These are phyloP conservation scores for Aureobasidium leucospermi DNA, from an alignment of 2,329 filamentous ascomycete genomes.

Conservation along the genomic window DNA sequence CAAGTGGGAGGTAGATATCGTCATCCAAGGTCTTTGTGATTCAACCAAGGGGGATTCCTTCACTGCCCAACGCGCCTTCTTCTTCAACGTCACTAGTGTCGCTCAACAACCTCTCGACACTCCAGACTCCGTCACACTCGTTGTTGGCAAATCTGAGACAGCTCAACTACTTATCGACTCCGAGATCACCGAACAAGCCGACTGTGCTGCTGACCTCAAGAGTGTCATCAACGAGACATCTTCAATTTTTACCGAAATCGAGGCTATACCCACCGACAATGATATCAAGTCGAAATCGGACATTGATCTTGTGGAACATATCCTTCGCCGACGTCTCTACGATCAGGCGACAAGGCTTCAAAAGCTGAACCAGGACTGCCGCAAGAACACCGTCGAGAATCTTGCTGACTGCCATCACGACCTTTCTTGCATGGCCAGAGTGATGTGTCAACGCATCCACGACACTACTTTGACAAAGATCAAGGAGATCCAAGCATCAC, in stretches of 20 bases:
- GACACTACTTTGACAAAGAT: conserved; percentile 3
- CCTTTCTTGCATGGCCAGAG: conserved; percentile 7
- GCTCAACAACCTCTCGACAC: background rate
- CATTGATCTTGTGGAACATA: background rate
- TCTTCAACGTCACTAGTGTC: conserved; percentile 9
- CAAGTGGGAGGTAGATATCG: conserved; percentile 11
- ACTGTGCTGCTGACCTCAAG: background rate
- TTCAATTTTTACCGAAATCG: background rate
- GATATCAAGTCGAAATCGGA: background rate
- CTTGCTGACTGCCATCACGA: conserved; percentile 11
- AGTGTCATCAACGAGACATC: conserved; percentile 8
- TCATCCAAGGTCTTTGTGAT: conserved; percentile 8
- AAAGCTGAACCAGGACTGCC: conserved; percentile 4
- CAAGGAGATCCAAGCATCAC: conserved; percentile 2
- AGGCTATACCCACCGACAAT: conserved; percentile 1
- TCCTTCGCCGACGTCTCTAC: background rate
- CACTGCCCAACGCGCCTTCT: background rate
- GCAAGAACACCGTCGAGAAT: background rate
- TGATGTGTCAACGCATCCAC: conserved; percentile 10
- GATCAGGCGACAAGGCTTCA: conserved; percentile 5
- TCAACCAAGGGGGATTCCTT: background rate
- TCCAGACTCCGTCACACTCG: background rate
- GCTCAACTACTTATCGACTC: conserved; percentile 3
- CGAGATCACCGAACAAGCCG: background rate
- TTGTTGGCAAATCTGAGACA: background rate